phyloP scores from a whole-genome alignment of 176 grass and related monocot species.

The Oryza rufipogon region DNA sequence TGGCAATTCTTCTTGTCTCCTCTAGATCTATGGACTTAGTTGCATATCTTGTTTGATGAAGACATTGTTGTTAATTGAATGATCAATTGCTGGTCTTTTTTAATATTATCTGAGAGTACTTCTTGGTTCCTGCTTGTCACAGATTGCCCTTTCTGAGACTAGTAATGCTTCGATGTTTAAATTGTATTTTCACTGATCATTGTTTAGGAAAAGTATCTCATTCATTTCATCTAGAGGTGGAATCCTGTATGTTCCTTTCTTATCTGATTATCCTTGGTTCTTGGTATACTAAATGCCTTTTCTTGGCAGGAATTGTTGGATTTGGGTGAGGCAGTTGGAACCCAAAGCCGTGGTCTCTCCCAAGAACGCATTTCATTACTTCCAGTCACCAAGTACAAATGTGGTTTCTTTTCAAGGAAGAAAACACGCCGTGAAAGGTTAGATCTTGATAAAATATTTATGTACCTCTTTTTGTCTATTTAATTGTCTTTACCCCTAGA shows the following conservation, averaged over 20 bases:
- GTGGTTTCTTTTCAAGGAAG: slow-evolving; percentile 88
- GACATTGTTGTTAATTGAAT: background rate
- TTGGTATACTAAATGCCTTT: slow-evolving; percentile 32
- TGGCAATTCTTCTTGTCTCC: background rate
- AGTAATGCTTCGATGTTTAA: slow-evolving; percentile 11
- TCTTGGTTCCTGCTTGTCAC: background rate
- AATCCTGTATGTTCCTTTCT: slow-evolving; percentile 16
- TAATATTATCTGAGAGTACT: slow-evolving; percentile 9
- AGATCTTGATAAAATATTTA: slow-evolving; percentile 26
- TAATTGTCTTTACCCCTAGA: background rate
- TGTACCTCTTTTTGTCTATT: slow-evolving; percentile 1
- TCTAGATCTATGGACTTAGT: background rate
- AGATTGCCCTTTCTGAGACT: slow-evolving; percentile 4
- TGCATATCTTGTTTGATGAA: slow-evolving; percentile 21
- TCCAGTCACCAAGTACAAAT: slow-evolving; percentile 91
- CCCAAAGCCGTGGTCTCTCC: slow-evolving; percentile 83
- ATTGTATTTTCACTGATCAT: slow-evolving; percentile 6
- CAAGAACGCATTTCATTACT: slow-evolving; percentile 86
- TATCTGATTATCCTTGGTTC: background rate
- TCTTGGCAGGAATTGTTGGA: slow-evolving; percentile 85
- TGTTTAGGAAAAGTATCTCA: background rate
- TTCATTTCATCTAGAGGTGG: slow-evolving; percentile 10
- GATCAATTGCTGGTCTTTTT: slow-evolving; percentile 12
- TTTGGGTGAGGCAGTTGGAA: slow-evolving; percentile 94
- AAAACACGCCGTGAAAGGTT: slow-evolving; percentile 77